These are phyloP conservation scores for Botrytis porri DNA, from an alignment of 2,329 filamentous ascomycete species.

Conservation along the genomic window DNA sequence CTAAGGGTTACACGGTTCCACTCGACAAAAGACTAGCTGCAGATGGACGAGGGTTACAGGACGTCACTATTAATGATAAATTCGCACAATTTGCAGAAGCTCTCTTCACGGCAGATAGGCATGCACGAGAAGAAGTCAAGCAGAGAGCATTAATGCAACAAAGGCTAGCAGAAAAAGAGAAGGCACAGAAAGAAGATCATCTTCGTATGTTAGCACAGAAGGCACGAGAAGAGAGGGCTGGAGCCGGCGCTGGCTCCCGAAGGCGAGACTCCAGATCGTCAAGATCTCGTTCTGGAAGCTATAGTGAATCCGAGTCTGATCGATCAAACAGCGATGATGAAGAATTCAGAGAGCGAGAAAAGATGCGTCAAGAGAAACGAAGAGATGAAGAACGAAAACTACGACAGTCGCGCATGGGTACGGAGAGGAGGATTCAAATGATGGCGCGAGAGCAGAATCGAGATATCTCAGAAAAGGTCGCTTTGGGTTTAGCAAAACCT, in stretches of 20 bases:
- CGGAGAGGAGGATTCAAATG: conserved; percentile 85
- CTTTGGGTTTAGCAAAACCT: conserved; percentile 89
- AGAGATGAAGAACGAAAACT: conserved; percentile 86
- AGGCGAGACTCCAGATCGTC: conserved; percentile 41
- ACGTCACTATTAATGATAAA: conserved; percentile 96
- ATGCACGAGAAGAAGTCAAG: conserved; percentile 92
- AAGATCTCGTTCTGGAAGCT: conserved; percentile 48
- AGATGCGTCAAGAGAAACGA: conserved; percentile 71
- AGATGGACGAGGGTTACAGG: conserved; percentile 86
- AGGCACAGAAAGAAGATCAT: conserved; percentile 88
- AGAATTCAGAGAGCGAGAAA: conserved; percentile 72
- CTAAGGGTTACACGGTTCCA: conserved; percentile 95
- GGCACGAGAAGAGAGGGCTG: conserved; percentile 76
- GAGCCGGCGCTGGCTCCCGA: conserved; percentile 45
- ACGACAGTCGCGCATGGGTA: conserved; percentile 91
- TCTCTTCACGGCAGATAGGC: conserved; percentile 87
- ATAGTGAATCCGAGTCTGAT: conserved; percentile 51
- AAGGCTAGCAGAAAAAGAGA: conserved; percentile 92
- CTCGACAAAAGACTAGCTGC: conserved; percentile 93
- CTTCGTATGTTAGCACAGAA: conserved; percentile 85
- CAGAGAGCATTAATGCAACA: conserved; percentile 94
- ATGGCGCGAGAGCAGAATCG: conserved; percentile 94
- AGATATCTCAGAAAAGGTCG: conserved; percentile 96
- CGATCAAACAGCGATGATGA: conserved; percentile 51
- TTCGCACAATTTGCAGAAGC: conserved; percentile 96